Percentiles rank a stretch among this genome's conserved stretches.
These are phyloP conservation scores for Saposhnikovia divaricata DNA, from an alignment of 129 eudicot species.

Conservation along the genomic window DNA sequence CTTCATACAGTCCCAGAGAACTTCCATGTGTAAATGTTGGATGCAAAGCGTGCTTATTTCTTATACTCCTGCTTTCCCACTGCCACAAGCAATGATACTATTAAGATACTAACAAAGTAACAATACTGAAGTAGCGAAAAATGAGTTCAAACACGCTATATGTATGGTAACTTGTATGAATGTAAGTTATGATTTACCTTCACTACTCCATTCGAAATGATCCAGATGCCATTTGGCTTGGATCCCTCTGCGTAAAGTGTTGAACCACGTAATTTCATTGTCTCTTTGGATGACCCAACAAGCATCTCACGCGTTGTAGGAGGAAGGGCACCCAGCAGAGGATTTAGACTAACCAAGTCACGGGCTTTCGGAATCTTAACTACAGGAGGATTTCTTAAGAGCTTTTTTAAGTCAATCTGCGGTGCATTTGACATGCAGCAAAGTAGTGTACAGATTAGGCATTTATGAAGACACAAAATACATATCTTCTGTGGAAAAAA, in stretches of 20 bases:
- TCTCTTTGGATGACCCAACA: constrained; percentile 72
- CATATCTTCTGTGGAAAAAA: background rate
- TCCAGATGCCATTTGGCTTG: constrained; percentile 73
- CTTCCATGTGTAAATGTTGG: constrained; percentile 88
- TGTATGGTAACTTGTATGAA: background rate
- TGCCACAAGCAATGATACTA: constrained; percentile 16
- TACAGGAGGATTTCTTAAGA: constrained; percentile 80
- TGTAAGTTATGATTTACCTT: constrained; percentile 41
- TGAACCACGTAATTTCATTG: constrained; percentile 60
- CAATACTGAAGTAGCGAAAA: background rate
- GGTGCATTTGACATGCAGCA: constrained; percentile 1
- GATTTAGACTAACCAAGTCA: constrained; percentile 60
- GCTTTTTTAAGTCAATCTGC: constrained; percentile 91
- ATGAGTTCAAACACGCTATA: constrained; percentile 1
- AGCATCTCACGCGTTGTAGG: constrained; percentile 47
- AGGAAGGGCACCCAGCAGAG: constrained; percentile 89
- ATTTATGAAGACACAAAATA: background rate
- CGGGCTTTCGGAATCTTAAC: constrained; percentile 73
- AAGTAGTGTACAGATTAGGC: background rate
- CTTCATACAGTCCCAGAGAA: constrained; percentile 86
- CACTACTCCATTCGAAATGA: constrained; percentile 85
- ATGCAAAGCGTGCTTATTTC: constrained; percentile 53
- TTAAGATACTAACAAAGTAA: too few species aligned
- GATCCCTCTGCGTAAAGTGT: constrained; percentile 71
- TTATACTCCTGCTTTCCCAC: constrained; percentile 60